Evolutionary conservation across 768 basidiomycete species (phyloP), one percentile per base, ranked within the genome.

Genomic region (Myochromella boudieri): DNA sequence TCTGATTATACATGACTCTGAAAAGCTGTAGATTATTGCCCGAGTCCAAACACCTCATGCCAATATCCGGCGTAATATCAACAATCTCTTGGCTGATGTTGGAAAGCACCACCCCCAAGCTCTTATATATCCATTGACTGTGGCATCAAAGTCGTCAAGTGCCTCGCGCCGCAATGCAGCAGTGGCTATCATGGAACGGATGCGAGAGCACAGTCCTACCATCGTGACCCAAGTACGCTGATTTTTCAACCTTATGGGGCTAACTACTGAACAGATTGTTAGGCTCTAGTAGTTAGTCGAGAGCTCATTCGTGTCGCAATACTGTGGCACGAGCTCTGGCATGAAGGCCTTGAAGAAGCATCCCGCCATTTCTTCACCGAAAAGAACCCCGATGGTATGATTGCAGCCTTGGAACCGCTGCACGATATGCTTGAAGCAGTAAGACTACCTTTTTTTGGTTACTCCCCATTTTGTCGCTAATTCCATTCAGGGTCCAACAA

Each of bases 301-400:
- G 97, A 99, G 63, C 78, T 99, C 28, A 97, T 98, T 49, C 86
- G 97, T 15, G 91, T 98, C 6, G 95, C 97, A 6, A 98, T 99
- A 50, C 72, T 99, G 9, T 99, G 97, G 97, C 95, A 98, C 57
- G 97, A 99, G 64, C 73, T 94, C 53, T 99, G 97, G 97, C 94
- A 97, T 58, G 97, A 99, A 69, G 94, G 92, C 14, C 74, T 99
- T 17, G 97, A 99, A 68, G 97, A 99, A 66, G 97, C 97, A 5
- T 97, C 95, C 6, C 81, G 97, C 32, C 69, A 93, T 37, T 99
- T 94, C 71, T 99, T 95, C 75, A 94, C 91, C 8, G 97, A 98
- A 57, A 89, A 92, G 59, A 97, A 99, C 64, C 87, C 95, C 1
- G 89, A 92, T 49, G 97, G 90, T 5, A 99, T 99, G 97, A 97